A percentile compares a stretch with the other conserved stretches of the same genome.
phyloP scores from a whole-genome alignment of 2,329 filamentous ascomycete genomes.

The Botryotinia narcissicola region DNA sequence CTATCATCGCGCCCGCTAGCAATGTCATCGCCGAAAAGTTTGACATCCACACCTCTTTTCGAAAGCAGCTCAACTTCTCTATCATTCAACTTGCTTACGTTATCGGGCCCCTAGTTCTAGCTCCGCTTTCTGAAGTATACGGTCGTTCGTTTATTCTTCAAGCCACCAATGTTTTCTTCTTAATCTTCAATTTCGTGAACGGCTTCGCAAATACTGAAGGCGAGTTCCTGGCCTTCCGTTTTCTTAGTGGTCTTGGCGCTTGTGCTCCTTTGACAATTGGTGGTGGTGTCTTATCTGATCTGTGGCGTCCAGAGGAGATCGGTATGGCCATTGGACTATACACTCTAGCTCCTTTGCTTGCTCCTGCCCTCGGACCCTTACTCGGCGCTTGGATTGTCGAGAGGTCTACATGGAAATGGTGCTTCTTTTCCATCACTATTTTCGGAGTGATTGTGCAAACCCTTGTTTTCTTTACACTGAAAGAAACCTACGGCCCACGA shows the following conservation, averaged over 20 bases:
- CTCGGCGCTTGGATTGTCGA: constrained; percentile 54
- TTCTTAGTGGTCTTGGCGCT: constrained; percentile 63
- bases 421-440: constrained; percentile 41
- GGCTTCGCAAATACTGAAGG: constrained; percentile 48
- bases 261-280: constrained; percentile 51
- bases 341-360: constrained; percentile 30
- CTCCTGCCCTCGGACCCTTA: constrained; percentile 29
- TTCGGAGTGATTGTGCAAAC: constrained; percentile 26
- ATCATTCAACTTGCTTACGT: constrained; percentile 37
- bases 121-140: constrained; percentile 59
- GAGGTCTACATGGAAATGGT: constrained; percentile 43
- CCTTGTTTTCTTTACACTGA: constrained; percentile 8
- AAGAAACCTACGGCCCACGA: constrained; percentile 49
- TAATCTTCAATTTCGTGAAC: constrained; percentile 43
- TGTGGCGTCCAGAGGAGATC: constrained; percentile 47
- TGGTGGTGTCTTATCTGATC: constrained; percentile 51
- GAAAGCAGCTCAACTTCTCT: neutral
- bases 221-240: constrained; percentile 56
- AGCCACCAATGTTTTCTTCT: constrained; percentile 43
- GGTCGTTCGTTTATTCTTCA: constrained; percentile 42
- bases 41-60: neutral
- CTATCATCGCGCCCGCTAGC: constrained; percentile 48
- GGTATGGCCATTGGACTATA: constrained; percentile 41
- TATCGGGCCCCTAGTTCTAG: constrained; percentile 57
- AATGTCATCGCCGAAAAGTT: constrained; percentile 46